Evolutionary conservation across 345 rosid genomes (phyloP), one percentile per base, ranked within the genome.

Genomic region (Bretschneidera sinensis): DNA sequence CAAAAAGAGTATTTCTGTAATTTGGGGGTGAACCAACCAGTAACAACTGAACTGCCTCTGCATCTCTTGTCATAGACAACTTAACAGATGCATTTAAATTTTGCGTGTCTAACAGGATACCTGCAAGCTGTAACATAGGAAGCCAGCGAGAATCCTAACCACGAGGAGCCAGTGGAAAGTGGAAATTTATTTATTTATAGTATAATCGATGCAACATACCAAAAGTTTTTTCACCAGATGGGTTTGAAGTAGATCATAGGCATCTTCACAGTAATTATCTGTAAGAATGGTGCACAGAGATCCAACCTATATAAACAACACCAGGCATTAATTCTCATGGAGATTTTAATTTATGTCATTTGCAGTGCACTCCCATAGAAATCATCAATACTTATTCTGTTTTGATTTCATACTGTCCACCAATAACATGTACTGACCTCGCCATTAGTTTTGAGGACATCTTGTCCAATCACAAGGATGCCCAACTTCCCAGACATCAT

Each of bases 231-330:
- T 81, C 68, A 83, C 68, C 50, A 70, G 17, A 13, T 79, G 69
- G 18, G 59, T 77, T 70, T 81, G 75, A 23, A 86, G 85, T 60
- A 83, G 70, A 67, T 86, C 83, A 59, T 81, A 83, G 50, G 88
- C 92, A 57, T 78, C 88, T 72, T 86, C 92, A 65, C 88, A 83
- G 66, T 74, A 81, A 67, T 83, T 79, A 64, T 86, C 92, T 16
- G 88, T 83, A 4, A 86, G 83, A 66, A 76, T 60, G 17, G 92
- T 76, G 74, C 86, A 86, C 43, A 59, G 79, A 52, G 88, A 83
- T 61, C 76, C 76, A 63, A 70, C 82, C 81, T 82, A 45, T 23
- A 53, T 13, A 13, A 49, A 49, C 45, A 39, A 20, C 17, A 21
- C 15, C 21, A 34, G 19, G 16, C 2, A 53, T 1, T 22, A 52